Base-by-base conservation (phyloP, 192 early-diverging fungal genomes). In the Dimargaris verticillata region DNA sequence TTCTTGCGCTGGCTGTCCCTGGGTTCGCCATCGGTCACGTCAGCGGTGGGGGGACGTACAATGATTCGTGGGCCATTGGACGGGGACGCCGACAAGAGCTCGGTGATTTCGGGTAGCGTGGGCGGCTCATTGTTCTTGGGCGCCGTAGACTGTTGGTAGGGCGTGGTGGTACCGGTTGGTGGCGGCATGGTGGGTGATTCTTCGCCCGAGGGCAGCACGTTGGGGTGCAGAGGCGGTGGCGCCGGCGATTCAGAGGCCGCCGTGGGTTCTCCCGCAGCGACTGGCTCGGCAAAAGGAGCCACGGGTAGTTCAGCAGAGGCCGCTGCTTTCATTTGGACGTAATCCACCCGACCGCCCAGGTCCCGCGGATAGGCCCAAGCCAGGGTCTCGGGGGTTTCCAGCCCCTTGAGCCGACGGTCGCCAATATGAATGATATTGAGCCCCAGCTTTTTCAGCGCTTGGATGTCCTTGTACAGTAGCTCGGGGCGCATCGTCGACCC, bases 321-420 rank as follows among this genome's bases (percentile, higher is more conserved):
- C 6, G 26, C 51, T 11, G 15, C 59, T 61, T 64, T 68, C 5
- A 20, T 25, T 45, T 54, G 29, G 25, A 65, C 63, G 48, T 41
- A 53, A 60, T 78, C 74, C 60, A 75, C 64, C 43, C 78, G 66
- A 42, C 69, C 76, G 7, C 67, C 66, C 22, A 80, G 46, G 25
- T 68, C 63, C 28, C 67, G 74, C 3, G 80, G 77, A 63, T 81
- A 83, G 12, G 92, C 81, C 64, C 86, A 63, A 38, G 78, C 85
- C 28, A 92, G 67, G 64, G 82, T 77, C 67, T 94, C 92, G 4
- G 88, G 87, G 7, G 87, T 89, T 66, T 94, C 91, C 12, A 94
- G 68, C 0, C 91, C 91, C 72, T 94, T 94, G 20, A 94, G 75
- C 57, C 84, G 86, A 17, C 76, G 75, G 62, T 91, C 91, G 22